Percentiles rank a stretch among this genome's conserved stretches.
Conservation (phyloP, 192 early-diverging fungal species). For the Tieghemiomyces parasiticus region DNA sequence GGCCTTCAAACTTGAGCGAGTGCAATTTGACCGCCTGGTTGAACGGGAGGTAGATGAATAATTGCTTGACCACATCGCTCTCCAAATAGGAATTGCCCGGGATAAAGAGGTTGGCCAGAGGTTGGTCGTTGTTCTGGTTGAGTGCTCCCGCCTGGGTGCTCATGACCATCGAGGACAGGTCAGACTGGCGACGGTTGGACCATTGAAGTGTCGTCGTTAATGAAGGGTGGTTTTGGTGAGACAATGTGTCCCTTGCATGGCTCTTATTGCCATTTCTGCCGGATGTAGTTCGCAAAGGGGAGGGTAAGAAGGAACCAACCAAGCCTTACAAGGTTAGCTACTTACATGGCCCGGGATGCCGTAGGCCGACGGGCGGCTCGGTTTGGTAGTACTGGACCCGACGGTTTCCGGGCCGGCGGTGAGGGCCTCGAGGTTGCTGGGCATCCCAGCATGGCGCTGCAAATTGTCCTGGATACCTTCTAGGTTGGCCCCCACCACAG, state of each 20-base stretch:
- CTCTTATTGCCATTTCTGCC: no score
- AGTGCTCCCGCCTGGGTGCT: constrained; percentile 64
- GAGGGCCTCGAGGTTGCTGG: constrained; percentile 11
- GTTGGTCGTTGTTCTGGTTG: constrained; percentile 69
- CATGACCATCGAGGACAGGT: constrained; percentile 48
- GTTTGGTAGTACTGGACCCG: constrained; percentile 12
- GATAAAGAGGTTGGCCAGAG: constrained; percentile 60
- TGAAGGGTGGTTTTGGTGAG: no score
- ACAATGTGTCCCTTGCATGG: no score
- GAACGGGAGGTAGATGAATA: constrained; percentile 76
- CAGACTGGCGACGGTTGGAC: no score
- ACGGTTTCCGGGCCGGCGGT: background rate
- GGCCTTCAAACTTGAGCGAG: constrained; percentile 36
- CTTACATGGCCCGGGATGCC: constrained; percentile 32
- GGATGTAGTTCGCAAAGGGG: no score
- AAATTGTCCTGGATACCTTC: constrained; percentile 48
- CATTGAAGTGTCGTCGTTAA: no score
- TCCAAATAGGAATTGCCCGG: constrained; percentile 56
- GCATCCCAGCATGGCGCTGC: constrained; percentile 40
- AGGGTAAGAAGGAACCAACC: no score
- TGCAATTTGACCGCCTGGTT: constrained; percentile 59
- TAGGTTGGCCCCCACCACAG: constrained; percentile 70
- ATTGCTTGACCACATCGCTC: constrained; percentile 90
- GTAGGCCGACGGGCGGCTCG: constrained; percentile 17
- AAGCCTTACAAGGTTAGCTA: no score